These are phyloP conservation scores for Trematosphaeria pertusa DNA, from an alignment of 2,329 filamentous ascomycete genomes.

Conservation along the genomic window DNA sequence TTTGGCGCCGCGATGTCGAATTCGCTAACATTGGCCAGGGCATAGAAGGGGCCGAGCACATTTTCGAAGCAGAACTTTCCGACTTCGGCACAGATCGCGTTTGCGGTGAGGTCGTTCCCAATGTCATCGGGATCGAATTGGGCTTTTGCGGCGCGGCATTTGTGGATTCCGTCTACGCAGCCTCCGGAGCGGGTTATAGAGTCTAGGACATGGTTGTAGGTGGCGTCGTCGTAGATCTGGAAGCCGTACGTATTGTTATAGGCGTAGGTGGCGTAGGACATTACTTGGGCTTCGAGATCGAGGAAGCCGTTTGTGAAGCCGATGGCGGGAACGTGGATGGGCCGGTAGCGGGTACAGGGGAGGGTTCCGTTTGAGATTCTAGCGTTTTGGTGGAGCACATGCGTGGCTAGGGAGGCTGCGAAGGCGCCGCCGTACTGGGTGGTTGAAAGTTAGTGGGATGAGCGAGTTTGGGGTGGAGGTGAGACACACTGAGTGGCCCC, in stretches of 20 bases:
- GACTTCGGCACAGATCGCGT: slow-evolving; percentile 37
- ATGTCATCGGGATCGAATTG: slow-evolving; percentile 1
- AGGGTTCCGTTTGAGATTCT: slow-evolving; percentile 49
- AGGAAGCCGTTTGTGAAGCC: slow-evolving; percentile 16
- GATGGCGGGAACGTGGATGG: slow-evolving; percentile 7
- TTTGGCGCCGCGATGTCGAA: slow-evolving; percentile 45
- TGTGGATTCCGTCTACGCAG: too few species aligned
- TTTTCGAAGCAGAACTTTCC: slow-evolving; percentile 4
- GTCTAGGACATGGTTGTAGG: too few species aligned
- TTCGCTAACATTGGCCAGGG: slow-evolving; percentile 29
- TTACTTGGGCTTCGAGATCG: not conserved
- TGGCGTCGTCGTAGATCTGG: too few species aligned
- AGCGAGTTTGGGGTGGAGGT: not conserved
- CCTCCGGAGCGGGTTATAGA: too few species aligned
- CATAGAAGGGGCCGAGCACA: slow-evolving; percentile 50
- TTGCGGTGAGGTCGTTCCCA: not conserved
- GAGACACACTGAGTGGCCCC: slow-evolving; percentile 9
- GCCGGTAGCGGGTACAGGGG: slow-evolving; percentile 26
- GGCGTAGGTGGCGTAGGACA: slow-evolving; percentile 44
- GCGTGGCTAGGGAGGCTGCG: slow-evolving; percentile 59
- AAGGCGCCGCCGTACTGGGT: slow-evolving; percentile 58
- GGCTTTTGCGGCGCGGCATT: too few species aligned
- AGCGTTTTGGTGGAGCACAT: slow-evolving; percentile 61
- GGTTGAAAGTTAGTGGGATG: not conserved
- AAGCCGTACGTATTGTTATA: slow-evolving; percentile 63